Conservation (phyloP, 2,329 filamentous ascomycete species). For the Catunica adiposa region DNA sequence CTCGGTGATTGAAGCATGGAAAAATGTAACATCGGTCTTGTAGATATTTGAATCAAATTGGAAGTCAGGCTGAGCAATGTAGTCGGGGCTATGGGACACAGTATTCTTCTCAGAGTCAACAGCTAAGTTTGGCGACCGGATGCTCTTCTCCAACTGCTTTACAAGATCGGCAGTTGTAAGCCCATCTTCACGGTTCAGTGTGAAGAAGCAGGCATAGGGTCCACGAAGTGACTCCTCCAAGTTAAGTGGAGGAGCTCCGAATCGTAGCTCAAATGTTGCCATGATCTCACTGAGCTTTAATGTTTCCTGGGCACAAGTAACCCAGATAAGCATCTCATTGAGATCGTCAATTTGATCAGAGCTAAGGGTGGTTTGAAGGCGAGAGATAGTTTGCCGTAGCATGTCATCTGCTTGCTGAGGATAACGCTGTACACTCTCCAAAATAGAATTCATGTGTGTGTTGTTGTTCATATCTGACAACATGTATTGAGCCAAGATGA, state of each 20-base stretch:
- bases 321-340: slow-evolving; percentile 32
- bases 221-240: slow-evolving; percentile 28
- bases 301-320: slow-evolving; percentile 28
- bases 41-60: slow-evolving; percentile 28
- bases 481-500: slow-evolving; percentile 35
- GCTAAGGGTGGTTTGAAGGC: slow-evolving; percentile 25
- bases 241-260: slow-evolving; percentile 25
- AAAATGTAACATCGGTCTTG: slow-evolving; percentile 25
- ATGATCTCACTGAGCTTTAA: slow-evolving; percentile 30
- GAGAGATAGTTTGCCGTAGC: slow-evolving; percentile 25
- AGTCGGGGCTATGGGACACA: slow-evolving; percentile 20
- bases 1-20: slow-evolving; percentile 16
- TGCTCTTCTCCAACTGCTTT: slow-evolving; percentile 22
- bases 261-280: slow-evolving; percentile 26
- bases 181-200: slow-evolving; percentile 28
- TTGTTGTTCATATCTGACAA: slow-evolving; percentile 31
- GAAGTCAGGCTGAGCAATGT: slow-evolving; percentile 21
- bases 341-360: slow-evolving; percentile 26
- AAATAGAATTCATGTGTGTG: slow-evolving; percentile 28
- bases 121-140: background rate
- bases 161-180: slow-evolving; percentile 27
- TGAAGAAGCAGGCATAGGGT: slow-evolving; percentile 31
- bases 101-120: slow-evolving; percentile 14
- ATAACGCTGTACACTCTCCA: slow-evolving; percentile 28
- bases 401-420: slow-evolving; percentile 29